Evolutionary conservation across 129 eudicot species (phyloP).

Genomic region (Tagetes patula): DNA sequence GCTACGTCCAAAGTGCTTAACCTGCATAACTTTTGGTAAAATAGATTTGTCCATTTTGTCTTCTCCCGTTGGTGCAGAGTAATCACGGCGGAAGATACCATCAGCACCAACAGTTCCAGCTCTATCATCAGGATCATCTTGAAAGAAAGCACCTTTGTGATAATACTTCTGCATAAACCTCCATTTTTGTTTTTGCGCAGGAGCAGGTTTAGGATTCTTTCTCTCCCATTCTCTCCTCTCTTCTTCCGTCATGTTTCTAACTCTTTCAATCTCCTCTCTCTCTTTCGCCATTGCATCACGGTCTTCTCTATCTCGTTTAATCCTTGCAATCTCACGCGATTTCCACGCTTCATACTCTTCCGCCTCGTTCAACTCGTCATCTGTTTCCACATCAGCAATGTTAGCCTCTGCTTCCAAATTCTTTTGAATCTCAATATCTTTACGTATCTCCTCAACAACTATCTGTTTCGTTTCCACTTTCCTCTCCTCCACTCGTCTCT

Average conservation of each 20-base stretch:
- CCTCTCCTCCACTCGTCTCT: constrained; percentile 62
- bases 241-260: constrained; percentile 95
- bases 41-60: constrained; percentile 92
- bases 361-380: constrained; percentile 84
- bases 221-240: constrained; percentile 99
- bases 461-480: constrained; percentile 76
- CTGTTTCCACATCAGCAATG: constrained; percentile 83
- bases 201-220: constrained; percentile 68
- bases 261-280: constrained; percentile 90
- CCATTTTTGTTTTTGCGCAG: constrained; percentile 71
- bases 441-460: constrained; percentile 79
- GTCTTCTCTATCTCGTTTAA: constrained; percentile 92
- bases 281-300: constrained; percentile 85
- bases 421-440: constrained; percentile 69
- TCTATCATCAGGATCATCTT: constrained; percentile 68
- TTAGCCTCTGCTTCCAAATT: constrained; percentile 69
- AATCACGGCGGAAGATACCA: constrained; percentile 61
- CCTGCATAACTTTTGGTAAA: constrained; percentile 96
- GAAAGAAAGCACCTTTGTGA: constrained; percentile 97
- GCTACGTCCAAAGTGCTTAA: constrained; percentile 94
- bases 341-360: constrained; percentile 98
- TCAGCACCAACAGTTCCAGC: constrained; percentile 76
- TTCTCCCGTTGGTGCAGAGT: constrained; percentile 91
- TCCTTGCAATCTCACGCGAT: constrained; percentile 81
- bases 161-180: constrained; percentile 97